Percentiles rank a stretch among this genome's conserved stretches.
phyloP scores from a whole-genome alignment of 177 flowering plant species.

The Vitis hybrid region DNA sequence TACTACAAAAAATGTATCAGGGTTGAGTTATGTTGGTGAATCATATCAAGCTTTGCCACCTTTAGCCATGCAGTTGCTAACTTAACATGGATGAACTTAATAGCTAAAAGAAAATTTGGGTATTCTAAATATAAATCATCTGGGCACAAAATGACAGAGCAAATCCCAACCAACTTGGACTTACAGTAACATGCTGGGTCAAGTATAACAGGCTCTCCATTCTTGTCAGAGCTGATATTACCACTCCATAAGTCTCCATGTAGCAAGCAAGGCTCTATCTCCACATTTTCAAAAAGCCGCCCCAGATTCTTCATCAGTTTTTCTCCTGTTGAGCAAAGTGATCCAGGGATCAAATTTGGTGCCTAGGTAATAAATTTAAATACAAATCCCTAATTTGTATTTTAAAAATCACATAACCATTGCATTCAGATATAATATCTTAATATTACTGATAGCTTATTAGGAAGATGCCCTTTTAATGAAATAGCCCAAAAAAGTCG shows the following conservation, averaged over 20 bases:
- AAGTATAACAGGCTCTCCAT: conserved; percentile 91
- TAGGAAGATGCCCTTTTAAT: background rate
- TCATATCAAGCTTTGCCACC: too few species aligned
- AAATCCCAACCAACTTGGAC: conserved; percentile 19
- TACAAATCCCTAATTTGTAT: background rate
- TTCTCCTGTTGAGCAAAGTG: conserved; percentile 50
- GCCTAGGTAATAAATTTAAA: background rate
- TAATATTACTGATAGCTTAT: background rate
- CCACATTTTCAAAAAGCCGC: conserved; percentile 69
- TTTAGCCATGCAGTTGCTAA: too few species aligned
- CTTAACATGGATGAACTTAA: too few species aligned
- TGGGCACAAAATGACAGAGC: too few species aligned
- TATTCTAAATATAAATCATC: too few species aligned
- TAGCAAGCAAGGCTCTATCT: conserved; percentile 85
- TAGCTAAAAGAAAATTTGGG: too few species aligned
- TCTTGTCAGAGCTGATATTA: conserved; percentile 75
- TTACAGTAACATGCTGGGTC: conserved; percentile 99
- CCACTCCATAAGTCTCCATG: conserved; percentile 99
- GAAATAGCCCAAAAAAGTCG: background rate
- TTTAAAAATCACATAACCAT: too few species aligned
- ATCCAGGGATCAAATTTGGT: background rate
- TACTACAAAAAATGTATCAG: too few species aligned
- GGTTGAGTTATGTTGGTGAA: too few species aligned
- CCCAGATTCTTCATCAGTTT: conserved; percentile 72
- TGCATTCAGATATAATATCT: too few species aligned